Conservation (phyloP, 345 rosid genomes). For the Bruguiera gymnorhiza region DNA sequence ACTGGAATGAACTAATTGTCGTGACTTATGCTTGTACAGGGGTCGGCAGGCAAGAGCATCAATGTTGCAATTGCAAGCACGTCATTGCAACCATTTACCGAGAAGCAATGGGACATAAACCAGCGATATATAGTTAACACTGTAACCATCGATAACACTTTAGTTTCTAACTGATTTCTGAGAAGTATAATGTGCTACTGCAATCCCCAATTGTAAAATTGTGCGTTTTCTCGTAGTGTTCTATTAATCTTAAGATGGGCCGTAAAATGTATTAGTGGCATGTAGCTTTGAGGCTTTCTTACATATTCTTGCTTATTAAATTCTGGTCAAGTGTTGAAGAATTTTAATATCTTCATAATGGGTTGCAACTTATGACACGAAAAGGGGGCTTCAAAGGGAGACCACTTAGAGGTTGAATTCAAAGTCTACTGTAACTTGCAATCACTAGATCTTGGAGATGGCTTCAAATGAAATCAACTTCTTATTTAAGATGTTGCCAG, state of each 20-base stretch:
- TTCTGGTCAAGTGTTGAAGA: no score
- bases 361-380: no score
- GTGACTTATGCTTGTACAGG: conserved; percentile 27
- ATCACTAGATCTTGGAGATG: no score
- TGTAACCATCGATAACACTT: conserved; percentile 32
- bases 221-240: background rate
- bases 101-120: conserved; percentile 62
- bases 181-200: background rate
- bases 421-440: no score
- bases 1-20: background rate
- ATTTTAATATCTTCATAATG: no score
- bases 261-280: no score
- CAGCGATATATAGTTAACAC: conserved; percentile 53
- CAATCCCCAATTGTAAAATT: background rate
- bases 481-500: background rate
- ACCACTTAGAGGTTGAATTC: no score
- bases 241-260: no score
- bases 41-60: conserved; percentile 32
- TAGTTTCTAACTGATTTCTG: background rate
- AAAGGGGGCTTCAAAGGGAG: no score
- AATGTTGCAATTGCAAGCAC: conserved; percentile 41
- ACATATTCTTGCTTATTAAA: no score
- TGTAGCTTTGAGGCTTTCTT: no score
- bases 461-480: background rate
- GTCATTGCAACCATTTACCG: conserved; percentile 71